Conservation (phyloP, 2,329 filamentous ascomycete genomes). For the Paecilomyces sp. region DNA sequence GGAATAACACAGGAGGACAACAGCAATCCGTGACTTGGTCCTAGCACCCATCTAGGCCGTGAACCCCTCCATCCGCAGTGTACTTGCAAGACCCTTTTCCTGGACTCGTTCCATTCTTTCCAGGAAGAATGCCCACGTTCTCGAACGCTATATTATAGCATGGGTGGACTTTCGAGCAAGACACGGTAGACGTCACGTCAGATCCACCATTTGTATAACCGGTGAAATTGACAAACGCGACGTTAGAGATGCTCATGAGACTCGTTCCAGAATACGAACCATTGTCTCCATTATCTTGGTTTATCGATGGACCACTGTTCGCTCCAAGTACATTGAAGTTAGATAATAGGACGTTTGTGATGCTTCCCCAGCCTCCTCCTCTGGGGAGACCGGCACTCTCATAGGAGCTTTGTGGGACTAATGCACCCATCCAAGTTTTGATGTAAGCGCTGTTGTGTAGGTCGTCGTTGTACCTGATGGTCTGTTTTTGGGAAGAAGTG, state of each 20-base stretch:
- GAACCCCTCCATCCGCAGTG: slow-evolving; percentile 30
- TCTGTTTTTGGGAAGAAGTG: slow-evolving; percentile 10
- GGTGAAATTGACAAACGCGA: slow-evolving; percentile 47
- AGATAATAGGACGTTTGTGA: slow-evolving; percentile 44
- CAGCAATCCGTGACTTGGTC: background rate
- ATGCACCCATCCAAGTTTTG: slow-evolving; percentile 50
- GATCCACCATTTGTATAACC: slow-evolving; percentile 35
- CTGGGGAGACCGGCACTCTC: slow-evolving; percentile 43
- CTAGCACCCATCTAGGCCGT: slow-evolving; percentile 22
- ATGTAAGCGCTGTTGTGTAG: slow-evolving; percentile 47
- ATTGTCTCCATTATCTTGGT: slow-evolving; percentile 45
- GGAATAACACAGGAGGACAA: background rate
- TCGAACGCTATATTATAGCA: slow-evolving; percentile 46
- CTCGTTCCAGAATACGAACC: slow-evolving; percentile 43
- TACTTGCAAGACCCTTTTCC: slow-evolving; percentile 31
- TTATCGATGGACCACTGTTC: slow-evolving; percentile 37
- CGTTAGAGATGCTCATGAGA: slow-evolving; percentile 44
- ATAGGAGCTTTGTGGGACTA: slow-evolving; percentile 40
- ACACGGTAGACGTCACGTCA: slow-evolving; percentile 34
- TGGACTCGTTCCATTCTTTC: slow-evolving; percentile 22
- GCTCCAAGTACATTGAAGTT: slow-evolving; percentile 47
- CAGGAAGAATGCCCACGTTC: slow-evolving; percentile 29
- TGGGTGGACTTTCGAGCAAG: slow-evolving; percentile 42
- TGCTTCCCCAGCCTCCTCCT: slow-evolving; percentile 49
- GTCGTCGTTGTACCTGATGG: slow-evolving; percentile 40